Conservation (phyloP, 768 basidiomycete species). For the Boletus pseudopeckii region DNA sequence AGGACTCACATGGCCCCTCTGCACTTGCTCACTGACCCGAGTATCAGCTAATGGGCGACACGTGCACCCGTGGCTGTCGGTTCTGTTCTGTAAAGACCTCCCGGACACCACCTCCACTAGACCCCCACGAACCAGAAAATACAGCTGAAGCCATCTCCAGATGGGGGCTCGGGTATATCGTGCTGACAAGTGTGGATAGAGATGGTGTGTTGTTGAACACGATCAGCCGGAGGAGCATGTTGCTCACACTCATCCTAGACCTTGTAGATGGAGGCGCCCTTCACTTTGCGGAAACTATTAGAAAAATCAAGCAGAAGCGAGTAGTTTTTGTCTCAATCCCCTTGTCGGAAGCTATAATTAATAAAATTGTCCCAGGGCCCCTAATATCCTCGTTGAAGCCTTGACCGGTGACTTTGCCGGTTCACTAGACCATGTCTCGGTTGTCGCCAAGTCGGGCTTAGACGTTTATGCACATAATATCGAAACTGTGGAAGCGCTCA, state of each 20-base stretch:
- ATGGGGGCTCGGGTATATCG: constrained; percentile 98
- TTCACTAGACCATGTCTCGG: constrained; percentile 63
- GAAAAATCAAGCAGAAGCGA: constrained; percentile 90
- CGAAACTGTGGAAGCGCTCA: constrained; percentile 92
- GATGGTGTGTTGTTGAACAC: constrained; percentile 61
- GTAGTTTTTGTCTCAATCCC: constrained; percentile 21
- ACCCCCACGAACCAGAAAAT: constrained; percentile 95
- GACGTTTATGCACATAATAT: constrained; percentile 99
- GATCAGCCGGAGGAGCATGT: background rate
- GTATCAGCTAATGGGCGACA: constrained; percentile 93
- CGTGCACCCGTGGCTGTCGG: constrained; percentile 94
- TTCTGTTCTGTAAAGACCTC: constrained; percentile 99
- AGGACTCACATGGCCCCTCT: constrained; percentile 13
- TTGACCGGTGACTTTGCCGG: constrained; percentile 94
- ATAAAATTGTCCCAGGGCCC: constrained; percentile 57
- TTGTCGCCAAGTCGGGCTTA: constrained; percentile 88
- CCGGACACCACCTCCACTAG: constrained; percentile 79
- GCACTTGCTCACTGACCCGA: constrained; percentile 4
- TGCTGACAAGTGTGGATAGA: constrained; percentile 93
- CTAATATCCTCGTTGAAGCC: constrained; percentile 94
- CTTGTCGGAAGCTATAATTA: background rate
- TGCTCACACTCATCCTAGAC: constrained; percentile 47
- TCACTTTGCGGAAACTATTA: constrained; percentile 95
- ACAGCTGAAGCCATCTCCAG: constrained; percentile 97
- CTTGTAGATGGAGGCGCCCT: constrained; percentile 87